Percentiles rank a stretch among this genome's conserved stretches.
Evolutionary conservation across 371 early-diverging fungal genomes (phyloP).

Genomic region (Polyrhizophydium stewartii): DNA sequence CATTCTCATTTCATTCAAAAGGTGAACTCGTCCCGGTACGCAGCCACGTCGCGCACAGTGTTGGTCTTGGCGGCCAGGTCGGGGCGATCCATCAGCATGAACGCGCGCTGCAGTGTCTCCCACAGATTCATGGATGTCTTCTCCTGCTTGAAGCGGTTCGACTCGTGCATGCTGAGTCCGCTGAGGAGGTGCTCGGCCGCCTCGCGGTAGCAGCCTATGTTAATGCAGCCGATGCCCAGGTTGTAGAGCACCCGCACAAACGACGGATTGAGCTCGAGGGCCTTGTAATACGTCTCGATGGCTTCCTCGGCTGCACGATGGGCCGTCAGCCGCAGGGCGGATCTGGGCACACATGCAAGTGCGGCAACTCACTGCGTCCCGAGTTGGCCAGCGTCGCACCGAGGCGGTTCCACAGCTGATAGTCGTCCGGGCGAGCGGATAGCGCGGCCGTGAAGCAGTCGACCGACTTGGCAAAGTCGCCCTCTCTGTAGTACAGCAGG

Average conservation of each 20-base stretch:
- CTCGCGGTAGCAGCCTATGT: slow-evolving; percentile 80
- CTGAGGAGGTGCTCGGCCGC: slow-evolving; percentile 89
- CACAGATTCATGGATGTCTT: background rate
- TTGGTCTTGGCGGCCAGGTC: slow-evolving; percentile 64
- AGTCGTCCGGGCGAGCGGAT: slow-evolving; percentile 82
- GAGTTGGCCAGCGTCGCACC: slow-evolving; percentile 94
- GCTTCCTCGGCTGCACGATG: slow-evolving; percentile 43
- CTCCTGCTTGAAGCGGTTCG: slow-evolving; percentile 26
- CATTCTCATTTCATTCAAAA: too few species aligned
- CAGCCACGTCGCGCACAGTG: slow-evolving; percentile 65
- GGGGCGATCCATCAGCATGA: slow-evolving; percentile 55
- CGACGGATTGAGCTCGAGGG: slow-evolving; percentile 88
- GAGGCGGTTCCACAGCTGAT: slow-evolving; percentile 92
- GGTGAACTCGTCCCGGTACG: slow-evolving; percentile 75
- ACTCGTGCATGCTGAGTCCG: slow-evolving; percentile 74
- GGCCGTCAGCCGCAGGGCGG: background rate
- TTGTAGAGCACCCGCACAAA: slow-evolving; percentile 95
- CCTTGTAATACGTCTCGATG: slow-evolving; percentile 88
- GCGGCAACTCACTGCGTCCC: slow-evolving; percentile 43
- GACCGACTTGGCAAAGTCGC: slow-evolving; percentile 88
- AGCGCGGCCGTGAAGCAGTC: slow-evolving; percentile 96
- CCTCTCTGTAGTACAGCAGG: slow-evolving; percentile 83
- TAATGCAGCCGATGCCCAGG: slow-evolving; percentile 87
- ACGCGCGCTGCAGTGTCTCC: background rate
- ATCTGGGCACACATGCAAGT: background rate